Base-by-base conservation (phyloP, 305 asterid species). In the Plantago rigida region DNA sequence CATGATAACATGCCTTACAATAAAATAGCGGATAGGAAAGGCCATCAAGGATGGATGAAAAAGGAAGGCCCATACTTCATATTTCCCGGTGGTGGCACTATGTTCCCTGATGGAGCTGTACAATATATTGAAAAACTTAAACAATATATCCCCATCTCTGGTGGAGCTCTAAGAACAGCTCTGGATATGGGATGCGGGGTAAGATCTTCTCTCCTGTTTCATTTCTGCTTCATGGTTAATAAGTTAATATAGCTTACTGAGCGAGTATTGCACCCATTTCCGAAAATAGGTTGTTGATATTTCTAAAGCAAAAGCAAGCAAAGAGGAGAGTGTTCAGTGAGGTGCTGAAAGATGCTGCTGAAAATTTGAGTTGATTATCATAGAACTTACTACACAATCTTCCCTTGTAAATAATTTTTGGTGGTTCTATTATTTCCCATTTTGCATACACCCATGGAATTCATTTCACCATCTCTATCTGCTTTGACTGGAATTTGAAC, bases 101-200 rank as follows among this genome's bases (percentile, higher is more conserved):
- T 93, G 99, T 93, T 93, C 67, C 96, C 96, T 0, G 97, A 85
- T 46, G 99, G 99, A 69, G 99, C 96, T 39, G 75, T 75, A 14
- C 95, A 84, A 51, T 89, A 93, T 76, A 93, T 93, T 10, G 97
- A 93, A 66, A 89, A 89, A 69, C 96, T 93, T 57, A 89, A 93
- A 61, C 95, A 89, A 62, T 89, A 87, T 77, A 82, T 93, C 62
- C 99, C 94, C 0, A 93, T 93, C 13, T 83, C 87, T 63, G 92
- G 92, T 65, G 97, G 96, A 74, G 60, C 66, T 77, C 56, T 93
- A 80, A 85, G 99, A 74, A 93, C 99, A 15, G 93, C 96, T 71
- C 96, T 93, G 67, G 99, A 93, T 70, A 93, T 89, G 97, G 99
- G 97, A 64, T 93, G 97, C 36, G 97, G 99, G 83, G 96, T 93